Evolutionary conservation across 2,329 filamentous ascomycete genomes (phyloP).

Genomic region (Pseudogymnoascus sp.): DNA sequence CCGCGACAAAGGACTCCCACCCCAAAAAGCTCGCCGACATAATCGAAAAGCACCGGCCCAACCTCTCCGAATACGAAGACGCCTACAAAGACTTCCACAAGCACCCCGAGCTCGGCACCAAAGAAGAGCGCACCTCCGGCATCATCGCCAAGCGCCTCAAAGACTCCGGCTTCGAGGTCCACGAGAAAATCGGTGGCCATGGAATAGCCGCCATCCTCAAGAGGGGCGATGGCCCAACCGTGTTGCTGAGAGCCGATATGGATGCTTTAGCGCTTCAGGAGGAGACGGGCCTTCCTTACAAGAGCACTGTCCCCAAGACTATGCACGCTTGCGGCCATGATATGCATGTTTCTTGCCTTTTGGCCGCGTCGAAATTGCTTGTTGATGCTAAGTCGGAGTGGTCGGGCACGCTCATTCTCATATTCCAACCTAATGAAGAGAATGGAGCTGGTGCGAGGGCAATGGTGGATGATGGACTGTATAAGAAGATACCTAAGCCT

Average conservation of each 20-base stretch:
- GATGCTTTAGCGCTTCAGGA: background rate
- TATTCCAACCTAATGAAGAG: conserved; percentile 55
- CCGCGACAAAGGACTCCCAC: background rate
- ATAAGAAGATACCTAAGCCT: conserved; percentile 41
- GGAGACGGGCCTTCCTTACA: background rate
- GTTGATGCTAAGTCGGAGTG: conserved; percentile 34
- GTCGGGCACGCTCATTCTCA: conserved; percentile 46
- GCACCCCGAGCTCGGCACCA: background rate
- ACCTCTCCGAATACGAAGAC: background rate
- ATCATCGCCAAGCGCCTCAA: background rate
- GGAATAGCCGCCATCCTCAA: background rate
- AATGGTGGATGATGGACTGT: conserved; percentile 52
- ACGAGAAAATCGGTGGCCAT: conserved; percentile 1
- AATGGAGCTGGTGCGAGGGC: conserved; percentile 45
- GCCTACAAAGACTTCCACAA: background rate
- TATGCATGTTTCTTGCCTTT: conserved; percentile 43
- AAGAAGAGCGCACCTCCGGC: background rate
- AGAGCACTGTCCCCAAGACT: background rate
- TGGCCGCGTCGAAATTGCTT: conserved; percentile 41
- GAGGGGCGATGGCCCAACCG: background rate
- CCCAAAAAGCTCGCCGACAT: background rate
- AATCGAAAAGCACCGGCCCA: background rate
- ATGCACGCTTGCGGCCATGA: conserved; percentile 41
- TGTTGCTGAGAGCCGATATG: background rate
- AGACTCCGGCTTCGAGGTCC: background rate